Evolutionary conservation across 2,329 filamentous ascomycete genomes (phyloP).

Genomic region (Curvularia sp.): DNA sequence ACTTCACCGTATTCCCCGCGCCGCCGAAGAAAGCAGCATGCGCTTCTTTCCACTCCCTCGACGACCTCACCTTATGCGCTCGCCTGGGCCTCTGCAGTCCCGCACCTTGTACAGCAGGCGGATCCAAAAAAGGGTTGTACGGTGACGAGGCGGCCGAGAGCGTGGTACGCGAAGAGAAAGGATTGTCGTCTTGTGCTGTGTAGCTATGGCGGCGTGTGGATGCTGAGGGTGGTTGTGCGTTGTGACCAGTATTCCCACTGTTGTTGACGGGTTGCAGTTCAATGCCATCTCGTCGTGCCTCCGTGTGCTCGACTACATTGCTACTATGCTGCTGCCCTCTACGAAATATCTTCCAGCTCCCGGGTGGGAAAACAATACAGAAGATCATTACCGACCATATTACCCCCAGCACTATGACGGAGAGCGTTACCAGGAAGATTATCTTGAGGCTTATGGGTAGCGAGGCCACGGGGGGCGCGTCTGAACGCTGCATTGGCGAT

Average conservation of each 20-base stretch:
- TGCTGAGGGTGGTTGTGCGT: neutral
- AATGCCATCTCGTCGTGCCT: neutral
- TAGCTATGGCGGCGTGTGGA: neutral
- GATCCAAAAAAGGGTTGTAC: slow-evolving; percentile 4
- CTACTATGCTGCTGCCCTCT: neutral
- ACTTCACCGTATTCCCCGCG: neutral
- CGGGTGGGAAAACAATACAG: neutral
- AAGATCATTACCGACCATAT: neutral
- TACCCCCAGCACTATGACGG: neutral
- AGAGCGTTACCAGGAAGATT: neutral
- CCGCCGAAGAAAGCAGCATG: neutral
- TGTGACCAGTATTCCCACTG: neutral
- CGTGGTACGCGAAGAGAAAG: neutral
- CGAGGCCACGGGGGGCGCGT: neutral
- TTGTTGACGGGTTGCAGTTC: neutral
- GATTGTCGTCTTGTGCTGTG: neutral
- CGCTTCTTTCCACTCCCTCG: neutral
- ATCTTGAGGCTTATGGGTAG: neutral
- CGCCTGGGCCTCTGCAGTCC: neutral
- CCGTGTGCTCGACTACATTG: neutral
- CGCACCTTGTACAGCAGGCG: neutral
- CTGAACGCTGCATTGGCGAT: neutral
- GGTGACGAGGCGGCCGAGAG: neutral
- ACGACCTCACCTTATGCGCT: neutral
- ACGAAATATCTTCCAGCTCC: neutral